Percentiles rank a stretch among this genome's conserved stretches.
Evolutionary conservation across 148 eudicot species (phyloP).

Genomic region (Rhododendron molle): DNA sequence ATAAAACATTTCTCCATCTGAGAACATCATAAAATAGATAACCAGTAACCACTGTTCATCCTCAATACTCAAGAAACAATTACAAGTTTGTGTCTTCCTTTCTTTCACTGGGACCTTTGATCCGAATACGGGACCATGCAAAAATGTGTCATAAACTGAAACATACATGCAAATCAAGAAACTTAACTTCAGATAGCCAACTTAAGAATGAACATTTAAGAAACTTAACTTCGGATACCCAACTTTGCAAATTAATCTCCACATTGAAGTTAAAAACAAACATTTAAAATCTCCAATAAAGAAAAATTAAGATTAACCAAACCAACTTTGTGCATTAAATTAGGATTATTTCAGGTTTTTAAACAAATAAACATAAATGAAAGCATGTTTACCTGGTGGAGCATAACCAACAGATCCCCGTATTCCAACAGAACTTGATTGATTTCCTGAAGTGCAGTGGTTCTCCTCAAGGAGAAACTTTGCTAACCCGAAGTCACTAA

Average conservation of each 20-base stretch:
- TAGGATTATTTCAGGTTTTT: background rate
- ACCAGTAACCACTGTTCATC: background rate
- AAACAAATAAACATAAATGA: background rate
- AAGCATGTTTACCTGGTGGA: slow-evolving; percentile 9
- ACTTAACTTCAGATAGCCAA: background rate
- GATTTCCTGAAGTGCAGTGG: background rate
- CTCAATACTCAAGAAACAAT: background rate
- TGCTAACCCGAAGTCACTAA: slow-evolving; percentile 13
- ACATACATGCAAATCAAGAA: background rate
- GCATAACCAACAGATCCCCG: slow-evolving; percentile 11
- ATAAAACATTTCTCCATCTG: no score
- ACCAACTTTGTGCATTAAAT: background rate
- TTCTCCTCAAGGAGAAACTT: background rate
- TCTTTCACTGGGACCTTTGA: background rate
- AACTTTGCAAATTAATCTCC: background rate
- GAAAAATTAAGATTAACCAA: background rate
- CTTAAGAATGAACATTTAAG: background rate
- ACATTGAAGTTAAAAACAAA: background rate
- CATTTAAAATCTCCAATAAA: background rate
- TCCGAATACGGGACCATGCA: background rate
- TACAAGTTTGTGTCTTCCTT: background rate
- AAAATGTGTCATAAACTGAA: background rate
- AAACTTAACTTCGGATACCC: background rate
- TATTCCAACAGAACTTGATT: slow-evolving; percentile 11
- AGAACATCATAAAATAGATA: no score